Base-by-base conservation (phyloP, 805 yeast genomes). In the Kodamaea laetipori region DNA sequence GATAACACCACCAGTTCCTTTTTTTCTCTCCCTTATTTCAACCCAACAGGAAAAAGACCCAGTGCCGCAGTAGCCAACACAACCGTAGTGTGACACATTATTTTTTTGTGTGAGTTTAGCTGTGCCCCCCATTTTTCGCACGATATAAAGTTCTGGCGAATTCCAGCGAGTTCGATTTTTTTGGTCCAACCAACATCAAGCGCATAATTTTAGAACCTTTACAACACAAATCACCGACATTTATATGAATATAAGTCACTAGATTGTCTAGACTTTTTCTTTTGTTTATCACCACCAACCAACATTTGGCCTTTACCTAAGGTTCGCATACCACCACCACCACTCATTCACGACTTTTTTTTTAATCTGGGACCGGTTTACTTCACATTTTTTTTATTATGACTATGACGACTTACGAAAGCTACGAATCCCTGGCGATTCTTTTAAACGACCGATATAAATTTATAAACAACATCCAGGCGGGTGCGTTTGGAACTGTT, bases 401-500 rank as follows among this genome's bases (percentile, higher is more conserved):
- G 39, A 37, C 39, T 21, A 34, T 41, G 39, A 41, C 44, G 25
- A 27, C 36, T 41, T 74, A 71, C 52, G 51, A 56, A 4, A 60
- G 63, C 25, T 75, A 73, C 52, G 78, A 74, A 50, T 58, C 59
- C 24, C 71, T 70, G 13, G 38, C 28, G 33, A 31, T 47, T 24
- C 51, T 65, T 11, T 57, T 78, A 26, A 60, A 60, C 15, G 56
- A 64, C 49, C 63, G 68, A 34, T 80, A 80, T 63, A 56, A 58
- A 39, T 72, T 69, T 45, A 46, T 78, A 26, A 55, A 61, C 15
- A 66, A 69, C 52, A 62, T 80, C 43, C 83, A 79, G 55, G 71
- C 69, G 27, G 87, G 86, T 3, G 73, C 85, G 2, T 82, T 79
- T 58, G 86, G 86, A 15, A 71, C 71, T 45, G 87, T 82, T 2